Evolutionary conservation across 306 rosid species (phyloP).

Genomic region (Begonia masoniana): DNA sequence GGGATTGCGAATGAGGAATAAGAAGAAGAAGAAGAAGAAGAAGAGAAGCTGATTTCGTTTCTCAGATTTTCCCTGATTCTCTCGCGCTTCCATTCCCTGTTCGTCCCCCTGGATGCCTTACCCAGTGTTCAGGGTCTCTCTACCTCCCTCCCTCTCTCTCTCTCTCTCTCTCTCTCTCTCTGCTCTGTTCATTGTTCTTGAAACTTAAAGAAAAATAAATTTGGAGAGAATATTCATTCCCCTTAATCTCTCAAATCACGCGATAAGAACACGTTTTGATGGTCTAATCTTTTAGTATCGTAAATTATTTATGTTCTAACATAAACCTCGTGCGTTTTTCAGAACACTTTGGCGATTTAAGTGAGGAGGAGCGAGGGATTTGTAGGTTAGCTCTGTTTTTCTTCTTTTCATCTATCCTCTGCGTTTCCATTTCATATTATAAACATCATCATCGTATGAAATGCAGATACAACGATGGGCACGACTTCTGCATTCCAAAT

Average conservation of each 20-base stretch:
- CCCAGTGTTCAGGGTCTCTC: conserved; percentile 73
- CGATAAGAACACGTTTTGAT: not conserved
- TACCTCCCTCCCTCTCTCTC: not conserved
- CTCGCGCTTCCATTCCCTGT: conserved; percentile 76
- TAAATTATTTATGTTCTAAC: too few species aligned
- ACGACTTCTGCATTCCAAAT: too few species aligned
- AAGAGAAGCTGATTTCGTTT: conserved; percentile 20
- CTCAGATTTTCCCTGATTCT: conserved; percentile 37
- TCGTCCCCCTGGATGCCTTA: conserved; percentile 81
- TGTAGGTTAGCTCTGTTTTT: conserved; percentile 8
- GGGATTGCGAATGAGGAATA: conserved; percentile 20
- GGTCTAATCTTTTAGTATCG: too few species aligned
- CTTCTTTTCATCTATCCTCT: not conserved
- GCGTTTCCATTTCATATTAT: not conserved
- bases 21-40: conserved; percentile 29
- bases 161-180: not conserved
- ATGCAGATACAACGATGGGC: conserved; percentile 23
- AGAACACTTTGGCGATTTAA: conserved; percentile 18
- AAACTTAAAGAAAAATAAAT: not conserved
- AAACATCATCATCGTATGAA: conserved; percentile 6
- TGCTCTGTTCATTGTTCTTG: not conserved
- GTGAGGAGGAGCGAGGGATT: conserved; percentile 22
- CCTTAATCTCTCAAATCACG: too few species aligned
- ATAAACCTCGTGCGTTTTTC: conserved; percentile 8
- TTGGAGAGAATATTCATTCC: not conserved